Base-by-base conservation (phyloP, 768 basidiomycete species). In the Termitomyces sp. region DNA sequence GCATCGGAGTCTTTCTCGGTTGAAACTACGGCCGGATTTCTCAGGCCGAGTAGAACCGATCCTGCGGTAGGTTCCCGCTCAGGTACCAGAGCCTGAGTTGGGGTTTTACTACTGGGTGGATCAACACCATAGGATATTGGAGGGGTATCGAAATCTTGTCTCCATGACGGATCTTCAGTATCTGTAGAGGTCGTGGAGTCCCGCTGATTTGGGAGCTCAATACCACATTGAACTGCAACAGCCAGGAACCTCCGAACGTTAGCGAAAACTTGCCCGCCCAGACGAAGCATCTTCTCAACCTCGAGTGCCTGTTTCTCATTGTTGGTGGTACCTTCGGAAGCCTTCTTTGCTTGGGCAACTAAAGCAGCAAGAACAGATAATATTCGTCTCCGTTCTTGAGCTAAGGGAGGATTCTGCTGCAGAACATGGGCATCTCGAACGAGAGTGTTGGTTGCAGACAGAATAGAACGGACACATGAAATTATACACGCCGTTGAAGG, bases 401-500 rank as follows among this genome's bases (percentile, higher is more conserved):
- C 84, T 37, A 99, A 79, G 4, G 77, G 59, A 0, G 89, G 83
- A 64, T 85, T 86, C 46, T 75, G 78, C 62, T 80, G 83, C 20
- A 99, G 80, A 22, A 90, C 73, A 0, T 81, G 79, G 1, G 93
- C 88, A 62, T 96, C 93, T 45, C 92, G 87, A 40, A 87, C 84
- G 24, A 97, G 79, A 55, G 93, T 95, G 57, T 90, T 90, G 16
- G 93, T 87, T 12, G 88, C 83, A 30, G 87, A 84, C 44, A 99
- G 81, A 18, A 96, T 88, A 30, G 88, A 84, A 33, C 95, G 89
- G 47, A 98, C 93, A 54, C 91, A 93, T 13, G 93, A 94, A 64
- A 99, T 95, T 59, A 98, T 89, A 71, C 88, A 95, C 14, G 95
- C 95, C 0, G 95, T 93, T 3, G 94, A 89, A 6, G 96, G 95